Percentiles rank a stretch among this genome's conserved stretches.
Conservation (phyloP, 2,329 filamentous ascomycete species). For the Thielaviopsis musarum region DNA sequence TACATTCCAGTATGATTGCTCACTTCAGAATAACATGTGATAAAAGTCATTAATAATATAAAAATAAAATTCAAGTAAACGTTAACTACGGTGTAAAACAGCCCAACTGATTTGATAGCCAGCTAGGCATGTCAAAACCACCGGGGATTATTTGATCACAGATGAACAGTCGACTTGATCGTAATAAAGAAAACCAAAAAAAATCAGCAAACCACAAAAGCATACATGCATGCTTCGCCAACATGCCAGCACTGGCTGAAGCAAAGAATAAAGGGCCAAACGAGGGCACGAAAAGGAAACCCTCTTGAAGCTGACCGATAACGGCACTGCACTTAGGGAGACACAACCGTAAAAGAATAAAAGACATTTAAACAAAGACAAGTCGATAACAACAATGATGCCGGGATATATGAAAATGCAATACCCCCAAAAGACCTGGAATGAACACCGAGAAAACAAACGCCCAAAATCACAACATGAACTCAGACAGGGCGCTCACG, state of each 20-base stretch:
- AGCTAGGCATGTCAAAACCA: background rate
- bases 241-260: background rate
- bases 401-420: background rate
- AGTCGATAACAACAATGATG: background rate
- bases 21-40: background rate
- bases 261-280: constrained; percentile 5
- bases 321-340: background rate
- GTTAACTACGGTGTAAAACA: background rate
- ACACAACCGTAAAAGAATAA: background rate
- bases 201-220: background rate
- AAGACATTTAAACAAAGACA: constrained; percentile 8
- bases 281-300: constrained; percentile 6
- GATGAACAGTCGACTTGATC: background rate
- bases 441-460: background rate
- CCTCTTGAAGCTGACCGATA: background rate
- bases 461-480: background rate
- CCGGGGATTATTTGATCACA: background rate
- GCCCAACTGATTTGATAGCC: background rate
- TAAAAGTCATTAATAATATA: background rate
- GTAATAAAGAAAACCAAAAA: background rate
- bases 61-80: background rate
- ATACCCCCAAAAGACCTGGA: background rate
- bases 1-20: background rate
- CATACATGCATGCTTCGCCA: background rate
- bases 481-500: background rate